Evolutionary conservation across 208 protist species (phyloP).

Genomic region (Leishmania arabica): DNA sequence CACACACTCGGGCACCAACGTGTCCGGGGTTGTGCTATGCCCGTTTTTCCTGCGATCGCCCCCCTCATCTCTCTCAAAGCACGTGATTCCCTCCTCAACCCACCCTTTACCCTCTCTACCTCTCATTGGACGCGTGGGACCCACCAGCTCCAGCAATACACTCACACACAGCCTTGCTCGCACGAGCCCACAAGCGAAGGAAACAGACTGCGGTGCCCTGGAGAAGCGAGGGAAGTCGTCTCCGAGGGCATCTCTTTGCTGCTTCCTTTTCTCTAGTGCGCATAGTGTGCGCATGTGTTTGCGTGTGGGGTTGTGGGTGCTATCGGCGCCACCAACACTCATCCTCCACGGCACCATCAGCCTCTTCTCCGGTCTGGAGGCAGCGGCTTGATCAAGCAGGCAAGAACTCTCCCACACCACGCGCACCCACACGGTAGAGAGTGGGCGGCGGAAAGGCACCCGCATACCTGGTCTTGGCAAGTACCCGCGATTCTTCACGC

Average conservation of each 20-base stretch:
- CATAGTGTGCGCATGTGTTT: neutral
- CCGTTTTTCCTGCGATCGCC: neutral
- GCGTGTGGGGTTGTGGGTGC: neutral
- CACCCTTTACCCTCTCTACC: neutral
- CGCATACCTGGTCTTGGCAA: neutral
- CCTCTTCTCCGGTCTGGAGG: neutral
- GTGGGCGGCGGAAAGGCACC: neutral
- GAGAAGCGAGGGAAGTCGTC: neutral
- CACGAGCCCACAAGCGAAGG: constrained; percentile 8
- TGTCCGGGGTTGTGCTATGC: neutral
- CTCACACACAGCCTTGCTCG: constrained; percentile 14
- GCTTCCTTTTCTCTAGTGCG: neutral
- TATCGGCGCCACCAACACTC: neutral
- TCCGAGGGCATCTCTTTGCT: neutral
- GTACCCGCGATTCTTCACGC: neutral
- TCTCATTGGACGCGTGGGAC: neutral
- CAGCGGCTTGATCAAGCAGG: neutral
- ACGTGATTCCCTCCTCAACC: neutral
- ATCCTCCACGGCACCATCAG: neutral
- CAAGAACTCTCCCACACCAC: neutral
- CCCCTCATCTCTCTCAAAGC: neutral
- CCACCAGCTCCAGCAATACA: neutral
- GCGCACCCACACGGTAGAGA: neutral
- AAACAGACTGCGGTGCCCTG: neutral
- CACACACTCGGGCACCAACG: neutral